These are phyloP conservation scores for Saccharomycopsis vini DNA, from an alignment of 805 yeast species.

Conservation along the genomic window DNA sequence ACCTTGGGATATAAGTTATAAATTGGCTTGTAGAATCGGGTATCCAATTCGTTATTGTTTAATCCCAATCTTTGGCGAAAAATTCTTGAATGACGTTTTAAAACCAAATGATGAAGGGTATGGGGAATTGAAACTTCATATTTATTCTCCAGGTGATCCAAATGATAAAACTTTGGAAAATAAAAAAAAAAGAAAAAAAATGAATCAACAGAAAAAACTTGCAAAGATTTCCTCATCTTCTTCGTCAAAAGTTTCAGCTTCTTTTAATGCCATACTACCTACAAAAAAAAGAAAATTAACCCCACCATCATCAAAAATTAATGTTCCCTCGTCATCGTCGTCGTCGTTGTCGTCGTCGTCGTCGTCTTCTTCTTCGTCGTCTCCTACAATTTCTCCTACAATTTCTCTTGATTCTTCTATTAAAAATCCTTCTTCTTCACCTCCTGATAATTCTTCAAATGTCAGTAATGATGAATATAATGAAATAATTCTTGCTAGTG, in stretches of 20 bases:
- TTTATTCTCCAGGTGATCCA: conserved; percentile 16
- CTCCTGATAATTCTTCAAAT: neutral
- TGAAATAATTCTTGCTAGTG: conserved; percentile 13
- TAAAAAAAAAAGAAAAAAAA: conserved; percentile 13
- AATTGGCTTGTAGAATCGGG: conserved; percentile 66
- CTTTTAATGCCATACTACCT: too few relatives aligned
- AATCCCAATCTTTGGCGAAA: conserved; percentile 71
- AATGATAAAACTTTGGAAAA: conserved; percentile 16
- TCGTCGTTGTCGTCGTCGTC: too few relatives aligned
- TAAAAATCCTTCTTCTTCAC: neutral
- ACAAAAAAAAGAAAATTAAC: neutral
- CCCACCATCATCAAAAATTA: neutral
- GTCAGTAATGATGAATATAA: conserved; percentile 11
- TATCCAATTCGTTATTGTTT: conserved; percentile 66
- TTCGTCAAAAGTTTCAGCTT: too few relatives aligned
- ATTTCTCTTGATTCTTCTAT: neutral
- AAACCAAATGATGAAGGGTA: conserved; percentile 53
- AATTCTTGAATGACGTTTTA: conserved; percentile 54
- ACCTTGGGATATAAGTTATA: conserved; percentile 58
- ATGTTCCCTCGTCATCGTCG: too few relatives aligned
- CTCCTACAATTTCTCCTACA: neutral
- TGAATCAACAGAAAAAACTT: neutral
- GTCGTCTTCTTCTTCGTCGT: neutral
- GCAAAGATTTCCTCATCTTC: too few relatives aligned
- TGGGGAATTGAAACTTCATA: conserved; percentile 46